Evolutionary conservation across 1,139 yeast species (phyloP).

Genomic region (Taphrina flavorubra): DNA sequence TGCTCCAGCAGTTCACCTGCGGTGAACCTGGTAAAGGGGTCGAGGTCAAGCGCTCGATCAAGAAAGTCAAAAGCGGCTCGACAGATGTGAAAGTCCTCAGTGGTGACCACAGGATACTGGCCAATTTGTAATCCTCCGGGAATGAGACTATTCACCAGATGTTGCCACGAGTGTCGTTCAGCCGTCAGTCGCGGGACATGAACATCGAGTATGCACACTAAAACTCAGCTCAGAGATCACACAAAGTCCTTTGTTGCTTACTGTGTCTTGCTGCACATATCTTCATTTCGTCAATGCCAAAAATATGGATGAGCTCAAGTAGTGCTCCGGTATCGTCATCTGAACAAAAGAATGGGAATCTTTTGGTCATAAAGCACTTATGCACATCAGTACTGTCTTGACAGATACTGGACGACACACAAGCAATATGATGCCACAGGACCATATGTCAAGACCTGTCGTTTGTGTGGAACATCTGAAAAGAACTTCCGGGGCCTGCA

Average conservation of each 20-base stretch:
- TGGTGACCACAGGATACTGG: slow-evolving; percentile 25
- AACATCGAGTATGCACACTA: slow-evolving; percentile 26
- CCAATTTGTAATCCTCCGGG: slow-evolving; percentile 3
- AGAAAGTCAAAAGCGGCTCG: slow-evolving; percentile 39
- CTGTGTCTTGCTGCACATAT: slow-evolving; percentile 43
- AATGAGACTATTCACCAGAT: slow-evolving; percentile 16
- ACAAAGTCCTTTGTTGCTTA: neutral
- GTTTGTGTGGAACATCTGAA: slow-evolving; percentile 76
- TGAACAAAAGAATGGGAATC: slow-evolving; percentile 52
- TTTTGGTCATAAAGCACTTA: slow-evolving; percentile 61
- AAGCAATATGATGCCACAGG: slow-evolving; percentile 73
- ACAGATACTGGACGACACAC: neutral
- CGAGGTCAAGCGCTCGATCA: slow-evolving; percentile 38
- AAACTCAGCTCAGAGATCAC: neutral
- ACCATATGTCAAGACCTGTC: slow-evolving; percentile 75
- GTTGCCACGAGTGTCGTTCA: slow-evolving; percentile 23
- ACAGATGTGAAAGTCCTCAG: slow-evolving; percentile 19
- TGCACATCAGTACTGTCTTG: neutral
- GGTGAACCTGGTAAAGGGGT: slow-evolving; percentile 37
- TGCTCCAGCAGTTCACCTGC: slow-evolving; percentile 40
- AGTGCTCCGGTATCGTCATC: slow-evolving; percentile 43
- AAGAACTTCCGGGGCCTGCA: slow-evolving; percentile 71
- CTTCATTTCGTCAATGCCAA: slow-evolving; percentile 43
- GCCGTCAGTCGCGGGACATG: slow-evolving; percentile 5
- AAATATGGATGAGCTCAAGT: slow-evolving; percentile 41